Evolutionary conservation across 352 stramenopile genomes (phyloP), one percentile per base, ranked within the genome.

Genomic region (Globisporangium cystogenes): DNA sequence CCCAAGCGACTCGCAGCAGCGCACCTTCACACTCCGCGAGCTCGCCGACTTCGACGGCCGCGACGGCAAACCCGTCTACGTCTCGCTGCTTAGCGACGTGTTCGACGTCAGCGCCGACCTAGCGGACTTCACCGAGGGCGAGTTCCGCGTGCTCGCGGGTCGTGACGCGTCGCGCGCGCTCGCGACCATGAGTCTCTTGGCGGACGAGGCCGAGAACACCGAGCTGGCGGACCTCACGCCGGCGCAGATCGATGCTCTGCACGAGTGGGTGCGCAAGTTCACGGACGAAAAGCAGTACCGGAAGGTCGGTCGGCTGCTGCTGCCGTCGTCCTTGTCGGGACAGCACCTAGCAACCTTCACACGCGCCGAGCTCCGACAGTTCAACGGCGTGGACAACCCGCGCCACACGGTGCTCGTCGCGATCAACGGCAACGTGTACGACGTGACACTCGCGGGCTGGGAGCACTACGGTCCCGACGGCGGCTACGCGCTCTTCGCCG

Each of bases 401-500:
- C 74, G 75, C 16, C 45, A 63, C 8, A 92, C 86, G 12, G 93
- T 98, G 55, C 95, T 98, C 51, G 60, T 99, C n/a, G 91, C 65
- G 24, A 60, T 95, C 14, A 74, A 86, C 40, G 74, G 87, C 41
- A 87, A 89, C 42, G 77, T 99, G 33, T 99, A 96, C 71, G 96
- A 99, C 64, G 87, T 98, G 20, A 97, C 88, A 10, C 62, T 87
- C 43, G 91, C 93, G 46, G 83, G 93, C 1, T 48, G 70, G 15
- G 72, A 85, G 27, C 96, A 98, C 67, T 99, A 99, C 64, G 88
- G 87, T 27, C 74, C 86, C 1, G 88, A 82, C 24, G 84, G 92
- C 7, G 68, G 86, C 10, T 99, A 99, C 73, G 68, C 87, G 45
- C 72, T 84, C 48, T 98, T 99, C 70, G 96, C 93, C 3, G 96